Conservation (phyloP, 345 rosid species). For the Gossypium rotundifolium region DNA sequence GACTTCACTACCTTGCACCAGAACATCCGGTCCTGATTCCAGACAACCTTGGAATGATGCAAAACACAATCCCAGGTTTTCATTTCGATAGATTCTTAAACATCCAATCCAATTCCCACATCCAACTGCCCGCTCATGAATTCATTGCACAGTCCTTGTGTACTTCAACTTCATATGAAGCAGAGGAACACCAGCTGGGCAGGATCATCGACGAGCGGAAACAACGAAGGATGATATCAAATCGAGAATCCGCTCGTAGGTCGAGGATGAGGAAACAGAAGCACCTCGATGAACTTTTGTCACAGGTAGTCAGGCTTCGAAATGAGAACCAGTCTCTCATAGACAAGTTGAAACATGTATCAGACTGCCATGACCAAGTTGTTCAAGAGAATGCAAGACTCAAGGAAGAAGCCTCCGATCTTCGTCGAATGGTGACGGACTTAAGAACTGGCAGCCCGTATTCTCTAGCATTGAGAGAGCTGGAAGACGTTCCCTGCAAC, state of each 20-base stretch:
- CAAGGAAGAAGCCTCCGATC: conserved; percentile 73
- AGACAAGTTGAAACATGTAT: conserved; percentile 57
- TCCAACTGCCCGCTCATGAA: conserved; percentile 31
- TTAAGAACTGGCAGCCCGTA: conserved; percentile 44
- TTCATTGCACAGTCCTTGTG: conserved; percentile 38
- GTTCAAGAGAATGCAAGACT: conserved; percentile 70
- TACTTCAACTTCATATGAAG: conserved; percentile 80
- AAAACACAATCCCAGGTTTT: conserved; percentile 31
- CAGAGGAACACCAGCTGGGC: conserved; percentile 50
- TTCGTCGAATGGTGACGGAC: conserved; percentile 58
- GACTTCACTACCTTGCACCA: conserved; percentile 37
- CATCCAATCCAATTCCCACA: conserved; percentile 29
- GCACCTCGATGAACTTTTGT: conserved; percentile 91
- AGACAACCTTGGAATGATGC: conserved; percentile 32
- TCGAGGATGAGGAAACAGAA: conserved; percentile 95
- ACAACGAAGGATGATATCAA: conserved; percentile 88
- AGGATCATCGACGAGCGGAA: conserved; percentile 72
- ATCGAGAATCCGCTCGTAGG: conserved; percentile 92
- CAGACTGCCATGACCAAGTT: conserved; percentile 56
- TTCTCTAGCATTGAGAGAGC: conserved; percentile 38
- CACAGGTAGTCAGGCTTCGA: conserved; percentile 71
- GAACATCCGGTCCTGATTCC: conserved; percentile 30
- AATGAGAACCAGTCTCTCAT: conserved; percentile 61
- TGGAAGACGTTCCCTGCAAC: conserved; percentile 46
- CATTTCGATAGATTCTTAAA: conserved; percentile 35